A percentile compares a stretch with the other conserved stretches of the same genome.
phyloP scores from a whole-genome alignment of 257 asterid genomes.

The Solanum bulbocastanum region DNA sequence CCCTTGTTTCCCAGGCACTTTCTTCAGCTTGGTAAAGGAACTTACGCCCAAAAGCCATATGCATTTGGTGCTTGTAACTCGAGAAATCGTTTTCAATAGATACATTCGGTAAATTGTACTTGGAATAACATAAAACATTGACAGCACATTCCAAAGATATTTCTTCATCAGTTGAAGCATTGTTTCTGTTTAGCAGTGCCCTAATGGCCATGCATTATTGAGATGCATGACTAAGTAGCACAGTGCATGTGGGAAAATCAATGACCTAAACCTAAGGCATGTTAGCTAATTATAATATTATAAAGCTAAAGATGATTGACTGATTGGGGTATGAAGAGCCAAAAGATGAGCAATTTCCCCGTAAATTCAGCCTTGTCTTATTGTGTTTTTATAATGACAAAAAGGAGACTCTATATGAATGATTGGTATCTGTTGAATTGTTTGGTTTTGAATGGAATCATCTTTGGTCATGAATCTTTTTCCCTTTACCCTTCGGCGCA shows the following conservation, averaged over 20 bases:
- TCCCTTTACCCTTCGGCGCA: not conserved
- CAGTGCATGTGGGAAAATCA: not conserved
- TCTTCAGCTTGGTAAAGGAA: not conserved
- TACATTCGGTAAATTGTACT: not conserved
- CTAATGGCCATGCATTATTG: not conserved
- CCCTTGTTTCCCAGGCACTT: not conserved
- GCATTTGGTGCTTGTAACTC: not conserved
- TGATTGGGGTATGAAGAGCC: constrained; percentile 23
- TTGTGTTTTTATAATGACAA: not conserved
- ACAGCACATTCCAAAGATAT: not conserved
- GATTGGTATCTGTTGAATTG: constrained; percentile 10
- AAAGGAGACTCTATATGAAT: not conserved
- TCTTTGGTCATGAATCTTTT: not conserved
- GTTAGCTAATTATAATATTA: constrained; percentile 24
- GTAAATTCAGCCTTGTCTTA: constrained; percentile 31
- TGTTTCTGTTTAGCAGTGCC: not conserved
- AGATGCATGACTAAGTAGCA: not conserved
- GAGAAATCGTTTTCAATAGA: not conserved
- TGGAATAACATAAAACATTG: not conserved
- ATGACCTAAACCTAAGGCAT: not conserved
- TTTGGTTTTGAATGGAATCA: not conserved
- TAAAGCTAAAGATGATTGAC: constrained; percentile 23
- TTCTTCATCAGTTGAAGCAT: not conserved
- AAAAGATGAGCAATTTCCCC: constrained; percentile 27
- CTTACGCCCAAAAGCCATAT: not conserved